Evolutionary conservation across 768 basidiomycete genomes (phyloP).

Genomic region (Dacryopinax primogenitus): DNA sequence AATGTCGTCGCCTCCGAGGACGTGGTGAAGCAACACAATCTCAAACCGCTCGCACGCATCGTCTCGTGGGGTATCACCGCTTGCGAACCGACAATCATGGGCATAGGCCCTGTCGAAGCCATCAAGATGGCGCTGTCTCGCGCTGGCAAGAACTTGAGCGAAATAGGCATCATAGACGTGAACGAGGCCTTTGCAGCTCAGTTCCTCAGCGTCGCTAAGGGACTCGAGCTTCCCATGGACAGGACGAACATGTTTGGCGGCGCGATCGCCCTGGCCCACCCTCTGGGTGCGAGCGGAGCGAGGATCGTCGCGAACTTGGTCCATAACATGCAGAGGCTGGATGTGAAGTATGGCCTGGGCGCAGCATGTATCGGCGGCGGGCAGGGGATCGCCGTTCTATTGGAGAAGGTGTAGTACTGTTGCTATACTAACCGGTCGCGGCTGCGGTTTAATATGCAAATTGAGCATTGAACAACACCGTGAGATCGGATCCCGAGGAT

Average conservation of each 20-base stretch:
- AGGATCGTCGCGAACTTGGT: slow-evolving; percentile 28
- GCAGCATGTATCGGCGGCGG: slow-evolving; percentile 33
- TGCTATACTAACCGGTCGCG: not conserved
- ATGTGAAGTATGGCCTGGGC: slow-evolving; percentile 30
- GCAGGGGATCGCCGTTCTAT: slow-evolving; percentile 27
- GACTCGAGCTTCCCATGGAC: slow-evolving; percentile 26
- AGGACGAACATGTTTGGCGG: slow-evolving; percentile 25
- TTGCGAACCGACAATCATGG: slow-evolving; percentile 32
- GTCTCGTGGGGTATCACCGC: slow-evolving; percentile 29
- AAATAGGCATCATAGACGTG: slow-evolving; percentile 29
- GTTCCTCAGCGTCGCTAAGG: slow-evolving; percentile 29
- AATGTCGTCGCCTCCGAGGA: slow-evolving; percentile 30
- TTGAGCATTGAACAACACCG: not conserved
- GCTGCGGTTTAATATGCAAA: not conserved
- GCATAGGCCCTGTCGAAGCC: slow-evolving; percentile 30
- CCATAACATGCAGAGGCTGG: slow-evolving; percentile 27
- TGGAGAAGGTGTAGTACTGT: slow-evolving; percentile 20
- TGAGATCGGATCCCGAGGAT: too few species aligned
- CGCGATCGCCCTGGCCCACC: slow-evolving; percentile 28
- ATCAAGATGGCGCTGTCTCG: slow-evolving; percentile 19
- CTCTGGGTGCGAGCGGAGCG: slow-evolving; percentile 21
- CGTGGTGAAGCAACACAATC: slow-evolving; percentile 23
- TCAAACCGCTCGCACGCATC: slow-evolving; percentile 29
- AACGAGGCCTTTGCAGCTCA: slow-evolving; percentile 33
- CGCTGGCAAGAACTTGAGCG: slow-evolving; percentile 21